phyloP scores from a whole-genome alignment of 352 stramenopile genomes.

The Globisporangium yorkense region DNA sequence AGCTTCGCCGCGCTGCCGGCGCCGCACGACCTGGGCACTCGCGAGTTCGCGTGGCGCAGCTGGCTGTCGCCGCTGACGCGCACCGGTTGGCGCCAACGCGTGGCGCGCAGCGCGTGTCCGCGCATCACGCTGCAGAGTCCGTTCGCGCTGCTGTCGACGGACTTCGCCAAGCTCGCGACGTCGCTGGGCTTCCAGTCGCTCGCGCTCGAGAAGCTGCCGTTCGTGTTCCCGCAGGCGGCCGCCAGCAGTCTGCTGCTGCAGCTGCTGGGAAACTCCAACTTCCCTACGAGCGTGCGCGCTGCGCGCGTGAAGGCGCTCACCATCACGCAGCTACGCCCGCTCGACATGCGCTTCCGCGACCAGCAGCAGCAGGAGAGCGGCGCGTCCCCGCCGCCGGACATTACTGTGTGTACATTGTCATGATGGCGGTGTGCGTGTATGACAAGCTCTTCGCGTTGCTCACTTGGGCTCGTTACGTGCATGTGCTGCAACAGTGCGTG shows the following conservation, averaged over 20 bases:
- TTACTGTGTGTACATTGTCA: slow-evolving; percentile 28
- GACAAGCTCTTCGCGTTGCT: not conserved
- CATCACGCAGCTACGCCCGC: slow-evolving; percentile 59
- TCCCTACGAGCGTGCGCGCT: slow-evolving; percentile 44
- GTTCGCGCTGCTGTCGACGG: slow-evolving; percentile 59
- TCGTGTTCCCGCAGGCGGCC: slow-evolving; percentile 69
- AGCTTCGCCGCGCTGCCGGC: slow-evolving; percentile 59
- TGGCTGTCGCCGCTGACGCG: slow-evolving; percentile 58
- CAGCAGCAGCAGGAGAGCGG: slow-evolving; percentile 16
- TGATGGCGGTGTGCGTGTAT: not conserved
- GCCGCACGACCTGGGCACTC: slow-evolving; percentile 64
- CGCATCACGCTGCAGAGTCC: slow-evolving; percentile 70
- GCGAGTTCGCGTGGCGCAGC: slow-evolving; percentile 76
- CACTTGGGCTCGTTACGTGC: slow-evolving; percentile 2
- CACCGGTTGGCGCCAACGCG: slow-evolving; percentile 40
- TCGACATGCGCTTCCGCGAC: slow-evolving; percentile 67
- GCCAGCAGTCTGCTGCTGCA: slow-evolving; percentile 66
- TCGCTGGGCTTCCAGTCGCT: slow-evolving; percentile 63
- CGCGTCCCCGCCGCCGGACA: slow-evolving; percentile 17
- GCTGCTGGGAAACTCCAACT: slow-evolving; percentile 78
- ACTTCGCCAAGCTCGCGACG: slow-evolving; percentile 80
- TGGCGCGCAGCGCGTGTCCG: slow-evolving; percentile 54
- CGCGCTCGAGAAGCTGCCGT: slow-evolving; percentile 63
- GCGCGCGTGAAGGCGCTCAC: slow-evolving; percentile 66
- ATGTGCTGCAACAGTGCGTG: slow-evolving; percentile 32